Evolutionary conservation across 106 monocot genomes (phyloP).

Genomic region (Dendrobium nobile): DNA sequence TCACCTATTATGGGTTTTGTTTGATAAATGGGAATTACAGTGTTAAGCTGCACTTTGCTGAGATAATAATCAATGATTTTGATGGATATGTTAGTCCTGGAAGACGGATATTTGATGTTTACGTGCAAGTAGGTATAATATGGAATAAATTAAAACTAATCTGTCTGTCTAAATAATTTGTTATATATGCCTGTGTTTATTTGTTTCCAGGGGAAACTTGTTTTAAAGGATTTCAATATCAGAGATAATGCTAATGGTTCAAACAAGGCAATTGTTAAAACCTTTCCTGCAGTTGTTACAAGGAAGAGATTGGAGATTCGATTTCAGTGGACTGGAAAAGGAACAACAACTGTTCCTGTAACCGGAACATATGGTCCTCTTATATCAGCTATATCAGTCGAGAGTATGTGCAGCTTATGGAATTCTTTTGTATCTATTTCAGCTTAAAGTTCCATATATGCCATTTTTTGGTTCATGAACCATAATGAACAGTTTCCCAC

Average conservation of each 20-base stretch:
- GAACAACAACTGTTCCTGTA: slow-evolving; percentile 59
- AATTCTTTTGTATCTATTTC: background rate
- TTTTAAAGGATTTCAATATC: slow-evolving; percentile 68
- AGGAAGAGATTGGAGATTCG: slow-evolving; percentile 51
- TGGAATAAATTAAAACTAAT: background rate
- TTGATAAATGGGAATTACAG: slow-evolving; percentile 26
- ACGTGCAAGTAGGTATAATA: slow-evolving; percentile 52
- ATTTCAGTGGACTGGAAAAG: slow-evolving; percentile 78
- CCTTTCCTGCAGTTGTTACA: slow-evolving; percentile 35
- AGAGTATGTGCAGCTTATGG: slow-evolving; percentile 27
- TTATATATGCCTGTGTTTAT: slow-evolving; percentile 3
- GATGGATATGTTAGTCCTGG: slow-evolving; percentile 52
- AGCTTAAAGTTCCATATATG: background rate
- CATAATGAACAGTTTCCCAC: background rate
- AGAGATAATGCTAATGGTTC: slow-evolving; percentile 45
- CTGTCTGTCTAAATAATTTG: background rate
- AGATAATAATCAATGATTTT: slow-evolving; percentile 51
- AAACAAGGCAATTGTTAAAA: slow-evolving; percentile 38
- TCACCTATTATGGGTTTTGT: slow-evolving; percentile 26
- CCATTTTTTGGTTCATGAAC: slow-evolving; percentile 1
- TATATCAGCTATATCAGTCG: slow-evolving; percentile 72
- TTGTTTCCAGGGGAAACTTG: slow-evolving; percentile 45
- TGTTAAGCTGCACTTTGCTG: slow-evolving; percentile 37
- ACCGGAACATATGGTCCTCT: slow-evolving; percentile 80
- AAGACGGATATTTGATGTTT: slow-evolving; percentile 61